A percentile compares a stretch with the other conserved stretches of the same genome.
Evolutionary conservation across 805 yeast species (phyloP).

Genomic region (Barnettozyma salicaria): DNA sequence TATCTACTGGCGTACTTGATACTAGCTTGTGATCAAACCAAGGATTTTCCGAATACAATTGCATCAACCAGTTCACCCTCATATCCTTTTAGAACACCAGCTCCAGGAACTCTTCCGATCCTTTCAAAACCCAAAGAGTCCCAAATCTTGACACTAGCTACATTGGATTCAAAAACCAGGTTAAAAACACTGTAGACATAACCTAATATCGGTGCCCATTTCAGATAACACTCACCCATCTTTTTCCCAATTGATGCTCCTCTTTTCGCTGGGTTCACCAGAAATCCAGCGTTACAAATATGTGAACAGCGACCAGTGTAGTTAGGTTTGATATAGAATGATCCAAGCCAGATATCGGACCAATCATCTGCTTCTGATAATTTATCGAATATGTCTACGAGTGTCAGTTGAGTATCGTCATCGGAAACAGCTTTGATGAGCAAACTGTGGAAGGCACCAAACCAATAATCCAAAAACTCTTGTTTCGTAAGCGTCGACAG

Average conservation of each 20-base stretch:
- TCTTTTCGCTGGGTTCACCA: constrained; percentile 54
- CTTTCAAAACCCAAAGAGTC: constrained; percentile 75
- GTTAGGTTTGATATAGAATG: constrained; percentile 81
- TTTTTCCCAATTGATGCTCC: constrained; percentile 65
- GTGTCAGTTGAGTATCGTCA: constrained; percentile 20
- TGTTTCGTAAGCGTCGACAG: constrained; percentile 35
- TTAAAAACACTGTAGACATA: constrained; percentile 82
- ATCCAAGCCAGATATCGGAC: constrained; percentile 53
- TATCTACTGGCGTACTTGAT: too few relatives aligned
- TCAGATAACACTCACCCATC: constrained; percentile 62
- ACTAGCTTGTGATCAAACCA: too few relatives aligned
- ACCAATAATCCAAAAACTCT: constrained; percentile 62
- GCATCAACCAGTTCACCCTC: constrained; percentile 66
- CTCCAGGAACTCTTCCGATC: constrained; percentile 70
- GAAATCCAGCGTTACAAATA: constrained; percentile 81
- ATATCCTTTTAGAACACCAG: constrained; percentile 62
- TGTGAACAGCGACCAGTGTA: constrained; percentile 82
- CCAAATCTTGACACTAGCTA: constrained; percentile 76
- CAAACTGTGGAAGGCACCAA: constrained; percentile 58
- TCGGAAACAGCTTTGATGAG: constrained; percentile 39
- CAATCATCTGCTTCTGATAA: constrained; percentile 29
- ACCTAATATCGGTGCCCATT: constrained; percentile 73
- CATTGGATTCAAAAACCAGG: constrained; percentile 76
- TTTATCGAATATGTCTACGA: constrained; percentile 15
- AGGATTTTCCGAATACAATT: constrained; percentile 63